phyloP scores from a whole-genome alignment of 176 grass and related monocot genomes.

The Lolium perenne region DNA sequence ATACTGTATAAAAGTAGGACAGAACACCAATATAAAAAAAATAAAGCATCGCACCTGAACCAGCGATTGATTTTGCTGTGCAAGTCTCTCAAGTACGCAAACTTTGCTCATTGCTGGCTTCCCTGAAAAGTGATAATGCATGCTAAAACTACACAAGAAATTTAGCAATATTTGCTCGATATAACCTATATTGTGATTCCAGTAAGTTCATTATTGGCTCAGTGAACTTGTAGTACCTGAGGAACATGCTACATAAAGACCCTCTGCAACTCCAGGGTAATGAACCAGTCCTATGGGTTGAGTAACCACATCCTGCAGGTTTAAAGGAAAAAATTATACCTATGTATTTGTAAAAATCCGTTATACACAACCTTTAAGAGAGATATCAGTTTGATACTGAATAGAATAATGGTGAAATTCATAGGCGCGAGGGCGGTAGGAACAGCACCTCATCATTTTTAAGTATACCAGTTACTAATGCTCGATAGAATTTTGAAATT shows the following conservation, averaged over 20 bases:
- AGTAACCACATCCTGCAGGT: slow-evolving; percentile 68
- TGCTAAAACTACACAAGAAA: slow-evolving; percentile 37
- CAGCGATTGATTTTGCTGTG: slow-evolving; percentile 66
- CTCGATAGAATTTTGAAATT: slow-evolving; percentile 95
- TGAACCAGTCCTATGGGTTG: slow-evolving; percentile 83
- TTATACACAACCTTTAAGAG: slow-evolving; percentile 1
- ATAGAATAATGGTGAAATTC: background rate
- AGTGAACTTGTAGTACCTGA: slow-evolving; percentile 55
- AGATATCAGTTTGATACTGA: background rate
- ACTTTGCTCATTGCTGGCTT: slow-evolving; percentile 91
- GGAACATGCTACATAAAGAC: slow-evolving; percentile 82
- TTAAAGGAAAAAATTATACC: slow-evolving; percentile 21
- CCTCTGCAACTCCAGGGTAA: slow-evolving; percentile 84
- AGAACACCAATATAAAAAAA: slow-evolving; percentile 7
- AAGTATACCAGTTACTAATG: slow-evolving; percentile 73
- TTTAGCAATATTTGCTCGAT: slow-evolving; percentile 2
- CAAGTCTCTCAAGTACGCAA: slow-evolving; percentile 71
- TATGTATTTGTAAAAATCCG: background rate
- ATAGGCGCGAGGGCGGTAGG: background rate
- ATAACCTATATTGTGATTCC: slow-evolving; percentile 17
- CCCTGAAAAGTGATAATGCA: slow-evolving; percentile 50
- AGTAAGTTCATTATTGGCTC: slow-evolving; percentile 4
- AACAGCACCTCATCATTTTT: slow-evolving; percentile 72
- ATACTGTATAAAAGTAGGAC: slow-evolving; percentile 10
- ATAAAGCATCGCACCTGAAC: slow-evolving; percentile 61